Evolutionary conservation across 2,329 filamentous ascomycete genomes (phyloP).

Genomic region (Cryphonectria carpinicola): DNA sequence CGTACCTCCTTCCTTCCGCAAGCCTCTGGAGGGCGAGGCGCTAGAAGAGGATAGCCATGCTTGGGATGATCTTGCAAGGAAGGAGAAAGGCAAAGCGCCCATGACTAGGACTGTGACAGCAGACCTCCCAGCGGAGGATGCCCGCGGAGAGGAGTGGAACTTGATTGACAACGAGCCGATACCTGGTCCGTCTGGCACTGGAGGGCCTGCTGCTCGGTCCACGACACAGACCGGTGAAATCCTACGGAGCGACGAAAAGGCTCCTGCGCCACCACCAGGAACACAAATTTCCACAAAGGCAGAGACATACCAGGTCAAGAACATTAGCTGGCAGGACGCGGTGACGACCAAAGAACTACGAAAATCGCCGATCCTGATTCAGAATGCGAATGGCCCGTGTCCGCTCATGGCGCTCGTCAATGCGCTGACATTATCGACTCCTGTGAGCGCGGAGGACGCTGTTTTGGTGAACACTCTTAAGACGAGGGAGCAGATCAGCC

Average conservation of each 20-base stretch:
- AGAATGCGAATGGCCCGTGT: constrained; percentile 94
- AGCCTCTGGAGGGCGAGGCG: constrained; percentile 39
- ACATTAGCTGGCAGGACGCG: constrained; percentile 81
- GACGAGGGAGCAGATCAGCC: constrained; percentile 83
- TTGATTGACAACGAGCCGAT: constrained; percentile 50
- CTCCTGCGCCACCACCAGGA: constrained; percentile 42
- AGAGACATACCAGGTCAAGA: constrained; percentile 93
- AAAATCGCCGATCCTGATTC: constrained; percentile 84
- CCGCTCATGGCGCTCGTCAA: constrained; percentile 93
- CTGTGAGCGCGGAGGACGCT: constrained; percentile 62
- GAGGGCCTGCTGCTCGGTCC: constrained; percentile 46
- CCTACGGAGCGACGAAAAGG: constrained; percentile 26
- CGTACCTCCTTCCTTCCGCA: constrained; percentile 25
- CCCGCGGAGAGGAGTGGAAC: constrained; percentile 51
- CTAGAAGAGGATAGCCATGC: constrained; percentile 48
- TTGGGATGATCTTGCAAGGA: constrained; percentile 52
- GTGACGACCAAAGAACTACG: constrained; percentile 64
- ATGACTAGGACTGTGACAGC: constrained; percentile 32
- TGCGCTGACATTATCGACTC: constrained; percentile 82
- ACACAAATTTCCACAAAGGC: constrained; percentile 51
- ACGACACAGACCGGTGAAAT: constrained; percentile 38
- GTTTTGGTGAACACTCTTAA: constrained; percentile 77
- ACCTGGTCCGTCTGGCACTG: constrained; percentile 39
- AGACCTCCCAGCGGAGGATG: constrained; percentile 12
- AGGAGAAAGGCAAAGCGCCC: constrained; percentile 48